phyloP scores from a whole-genome alignment of 176 grass and related monocot genomes.

The Cymbopogon citratus region DNA sequence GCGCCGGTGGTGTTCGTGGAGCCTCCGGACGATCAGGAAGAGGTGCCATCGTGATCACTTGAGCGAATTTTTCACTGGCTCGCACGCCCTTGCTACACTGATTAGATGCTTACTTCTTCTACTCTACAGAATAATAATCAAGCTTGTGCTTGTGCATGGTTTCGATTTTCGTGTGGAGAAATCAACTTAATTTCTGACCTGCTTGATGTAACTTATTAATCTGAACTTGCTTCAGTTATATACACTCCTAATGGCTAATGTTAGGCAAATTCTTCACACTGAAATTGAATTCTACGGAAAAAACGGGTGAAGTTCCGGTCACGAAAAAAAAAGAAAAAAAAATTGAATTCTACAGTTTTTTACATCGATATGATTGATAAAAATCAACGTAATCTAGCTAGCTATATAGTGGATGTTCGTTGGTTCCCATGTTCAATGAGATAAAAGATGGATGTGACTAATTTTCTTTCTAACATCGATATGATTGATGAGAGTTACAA shows the following conservation, averaged over 20 bases:
- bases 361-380: too few relatives aligned
- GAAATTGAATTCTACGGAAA: neutral
- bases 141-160: neutral
- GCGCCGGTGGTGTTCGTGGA: slow-evolving; percentile 20
- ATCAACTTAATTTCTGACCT: neutral
- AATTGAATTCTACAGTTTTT: too few relatives aligned
- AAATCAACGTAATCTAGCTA: too few relatives aligned
- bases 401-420: neutral
- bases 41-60: neutral
- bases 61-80: neutral
- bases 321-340: too few relatives aligned
- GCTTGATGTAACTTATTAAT: neutral
- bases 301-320: too few relatives aligned
- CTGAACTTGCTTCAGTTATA: neutral
- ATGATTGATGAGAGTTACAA: neutral
- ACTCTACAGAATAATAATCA: neutral
- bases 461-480: neutral
- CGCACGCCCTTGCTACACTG: neutral
- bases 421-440: neutral
- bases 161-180: neutral
- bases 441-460: too few relatives aligned
- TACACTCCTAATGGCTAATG: too few relatives aligned
- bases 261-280: neutral
- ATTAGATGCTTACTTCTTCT: neutral
- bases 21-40: neutral